Percentiles rank a stretch among this genome's conserved stretches.
Evolutionary conservation across 139 green algal genomes (phyloP).

Genomic region (Zygnema circumcarinatum): DNA sequence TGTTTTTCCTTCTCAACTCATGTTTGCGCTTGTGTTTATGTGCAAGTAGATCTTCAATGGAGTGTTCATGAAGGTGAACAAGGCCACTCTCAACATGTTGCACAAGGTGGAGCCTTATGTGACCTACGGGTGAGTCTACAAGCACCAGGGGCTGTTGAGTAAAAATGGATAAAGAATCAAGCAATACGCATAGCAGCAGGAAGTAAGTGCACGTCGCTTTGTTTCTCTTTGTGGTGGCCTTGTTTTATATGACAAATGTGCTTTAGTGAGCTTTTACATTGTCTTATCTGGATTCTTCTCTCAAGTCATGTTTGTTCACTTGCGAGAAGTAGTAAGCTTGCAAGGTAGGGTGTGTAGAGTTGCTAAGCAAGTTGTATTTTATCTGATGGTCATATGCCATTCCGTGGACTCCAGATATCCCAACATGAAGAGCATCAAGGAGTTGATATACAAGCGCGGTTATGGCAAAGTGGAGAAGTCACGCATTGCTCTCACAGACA

Average conservation of each 20-base stretch:
- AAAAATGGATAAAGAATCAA: no score
- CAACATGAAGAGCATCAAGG: conserved; percentile 96
- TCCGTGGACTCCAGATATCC: conserved; percentile 79
- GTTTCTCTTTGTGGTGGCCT: not conserved
- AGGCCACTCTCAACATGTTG: conserved; percentile 96
- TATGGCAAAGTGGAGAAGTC: conserved; percentile 95
- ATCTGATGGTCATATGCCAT: no score
- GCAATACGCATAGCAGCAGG: no score
- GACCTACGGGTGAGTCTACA: conserved; percentile 75
- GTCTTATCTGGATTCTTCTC: no score
- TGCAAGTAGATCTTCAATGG: conserved; percentile 94
- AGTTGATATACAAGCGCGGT: conserved; percentile 99
- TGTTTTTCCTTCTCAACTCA: no score
- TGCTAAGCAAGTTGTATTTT: no score
- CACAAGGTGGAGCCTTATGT: conserved; percentile 97
- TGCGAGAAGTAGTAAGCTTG: no score
- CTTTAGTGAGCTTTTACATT: not conserved
- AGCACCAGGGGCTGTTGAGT: not conserved
- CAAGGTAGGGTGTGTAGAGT: no score
- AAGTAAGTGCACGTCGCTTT: not conserved
- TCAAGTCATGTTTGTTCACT: no score
- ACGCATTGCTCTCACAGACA: conserved; percentile 96
- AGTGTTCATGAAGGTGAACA: conserved; percentile 98
- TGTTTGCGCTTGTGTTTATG: no score
- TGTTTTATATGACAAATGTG: not conserved